A percentile compares a stretch with the other conserved stretches of the same genome.
These are phyloP conservation scores for Xylariaceae sp. DNA, from an alignment of 2,329 filamentous ascomycete genomes.

Conservation along the genomic window DNA sequence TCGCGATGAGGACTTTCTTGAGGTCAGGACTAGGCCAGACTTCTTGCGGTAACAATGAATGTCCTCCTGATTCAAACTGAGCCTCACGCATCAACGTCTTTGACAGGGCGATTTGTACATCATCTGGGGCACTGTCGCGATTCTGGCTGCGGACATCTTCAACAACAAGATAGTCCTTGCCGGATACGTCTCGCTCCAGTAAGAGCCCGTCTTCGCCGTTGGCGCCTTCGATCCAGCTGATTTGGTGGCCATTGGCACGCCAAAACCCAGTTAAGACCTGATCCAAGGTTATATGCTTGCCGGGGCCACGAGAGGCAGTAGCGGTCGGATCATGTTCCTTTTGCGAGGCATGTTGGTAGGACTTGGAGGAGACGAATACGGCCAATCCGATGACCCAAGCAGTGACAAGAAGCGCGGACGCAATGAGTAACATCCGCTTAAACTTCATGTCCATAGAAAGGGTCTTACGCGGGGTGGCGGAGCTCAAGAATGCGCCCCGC, in stretches of 20 bases:
- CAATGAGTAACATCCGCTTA: conserved; percentile 56
- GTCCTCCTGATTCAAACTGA: conserved; percentile 55
- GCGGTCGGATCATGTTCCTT: conserved; percentile 64
- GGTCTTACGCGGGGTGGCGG: conserved; percentile 34
- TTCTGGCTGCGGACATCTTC: conserved; percentile 69
- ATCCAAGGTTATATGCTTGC: conserved; percentile 67
- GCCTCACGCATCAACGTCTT: conserved; percentile 69
- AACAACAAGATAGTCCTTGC: conserved; percentile 73
- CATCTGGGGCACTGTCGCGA: conserved; percentile 35
- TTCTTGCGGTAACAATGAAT: conserved; percentile 50
- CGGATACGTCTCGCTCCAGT: conserved; percentile 61
- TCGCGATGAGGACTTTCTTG: conserved; percentile 78
- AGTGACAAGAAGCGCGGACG: conserved; percentile 55
- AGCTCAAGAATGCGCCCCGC: conserved; percentile 48
- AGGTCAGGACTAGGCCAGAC: conserved; percentile 76
- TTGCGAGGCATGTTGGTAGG: conserved; percentile 58
- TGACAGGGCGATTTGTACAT: conserved; percentile 40
- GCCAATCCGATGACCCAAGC: conserved; percentile 65
- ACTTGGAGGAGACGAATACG: conserved; percentile 59
- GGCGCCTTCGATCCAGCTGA: conserved; percentile 71
- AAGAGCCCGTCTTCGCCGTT: conserved; percentile 78
- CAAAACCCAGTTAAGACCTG: conserved; percentile 64
- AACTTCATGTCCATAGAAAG: conserved; percentile 61
- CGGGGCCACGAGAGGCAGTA: conserved; percentile 53
- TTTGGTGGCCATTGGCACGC: conserved; percentile 56